Evolutionary conservation across 2,329 filamentous ascomycete genomes (phyloP), one percentile per base, ranked within the genome.

Genomic region (Beauveria bassiana): DNA sequence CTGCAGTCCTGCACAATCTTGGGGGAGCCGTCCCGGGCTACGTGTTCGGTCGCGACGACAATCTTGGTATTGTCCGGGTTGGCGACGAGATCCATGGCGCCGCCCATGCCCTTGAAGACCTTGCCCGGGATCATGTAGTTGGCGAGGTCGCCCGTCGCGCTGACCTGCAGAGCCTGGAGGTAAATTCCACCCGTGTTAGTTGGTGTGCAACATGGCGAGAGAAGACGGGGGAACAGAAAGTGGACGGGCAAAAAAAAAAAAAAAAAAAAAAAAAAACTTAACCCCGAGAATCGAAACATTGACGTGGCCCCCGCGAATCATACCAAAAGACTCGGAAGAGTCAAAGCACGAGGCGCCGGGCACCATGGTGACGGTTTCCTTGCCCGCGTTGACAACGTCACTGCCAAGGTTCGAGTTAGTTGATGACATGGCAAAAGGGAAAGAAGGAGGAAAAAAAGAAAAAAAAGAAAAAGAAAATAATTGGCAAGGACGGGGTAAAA

Each of bases 81-180:
- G 43, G 84, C 86, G 12, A 90, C 86, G 8, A 90, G 75, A 70
- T 90, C 87, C 87, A 90, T 90, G 20, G 87, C 87, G 31, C 87
- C 87, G 64, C 91, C 91, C 86, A 96, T 95, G 20, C 91, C 91
- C 80, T 95, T 95, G 75, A 92, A 86, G 12, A 91, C 85, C 74
- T 93, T 95, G 26, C 91, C 91, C 0, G 91, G 91, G 65, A 96
- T 89, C 88, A 95, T 95, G 79, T 91, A 96, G 75, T 95, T 95
- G 51, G 91, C 91, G 59, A 96, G 75, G 70, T 96, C 91, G 28
- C 91, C 91, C 2, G 83, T 79, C 0, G 89, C 89, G 65, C 85
- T 88, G 24, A 95, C 90, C 76, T 96, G 89, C 66, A 93, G 84
- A 2, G 90, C 88, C 72, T 68, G n/a, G 20, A 9, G 50, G 28